phyloP scores from a whole-genome alignment of 2,329 filamentous ascomycete species.

The Aspergillus persii region DNA sequence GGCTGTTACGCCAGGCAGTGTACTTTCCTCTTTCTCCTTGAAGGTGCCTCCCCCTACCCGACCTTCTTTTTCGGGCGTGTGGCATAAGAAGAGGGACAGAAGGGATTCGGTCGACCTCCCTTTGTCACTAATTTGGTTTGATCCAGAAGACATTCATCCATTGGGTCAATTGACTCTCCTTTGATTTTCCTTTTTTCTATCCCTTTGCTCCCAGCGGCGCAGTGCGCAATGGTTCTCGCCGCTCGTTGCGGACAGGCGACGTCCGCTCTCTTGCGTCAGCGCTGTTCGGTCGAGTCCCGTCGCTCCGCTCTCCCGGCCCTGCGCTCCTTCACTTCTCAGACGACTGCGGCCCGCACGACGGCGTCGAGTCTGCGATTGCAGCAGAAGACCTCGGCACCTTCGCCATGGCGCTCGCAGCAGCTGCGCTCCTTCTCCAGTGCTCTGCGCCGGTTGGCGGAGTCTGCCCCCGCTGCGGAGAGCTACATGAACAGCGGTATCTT shows the following conservation, averaged over 20 bases:
- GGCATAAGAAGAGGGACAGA: conserved; percentile 23
- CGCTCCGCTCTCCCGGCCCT: conserved; percentile 32
- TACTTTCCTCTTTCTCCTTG: background rate
- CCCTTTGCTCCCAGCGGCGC: conserved; percentile 23
- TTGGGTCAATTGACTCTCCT: conserved; percentile 16
- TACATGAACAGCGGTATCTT: conserved; percentile 87
- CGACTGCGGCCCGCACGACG: conserved; percentile 29
- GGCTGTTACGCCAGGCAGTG: conserved; percentile 12
- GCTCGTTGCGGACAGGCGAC: conserved; percentile 46
- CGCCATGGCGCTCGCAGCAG: conserved; percentile 41
- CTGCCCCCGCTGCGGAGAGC: conserved; percentile 76
- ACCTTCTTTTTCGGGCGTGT: conserved; percentile 14
- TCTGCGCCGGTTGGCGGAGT: conserved; percentile 40
- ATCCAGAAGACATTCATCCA: conserved; percentile 5
- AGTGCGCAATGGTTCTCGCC: conserved; percentile 45
- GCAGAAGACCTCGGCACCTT: conserved; percentile 29
- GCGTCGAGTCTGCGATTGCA: conserved; percentile 36
- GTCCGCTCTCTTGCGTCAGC: conserved; percentile 41
- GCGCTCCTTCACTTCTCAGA: conserved; percentile 40
- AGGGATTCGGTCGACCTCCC: conserved; percentile 11
- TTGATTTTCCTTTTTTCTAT: conserved; percentile 5
- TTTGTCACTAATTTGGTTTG: background rate
- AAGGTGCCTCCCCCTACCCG: conserved; percentile 13
- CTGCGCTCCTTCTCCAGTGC: conserved; percentile 44
- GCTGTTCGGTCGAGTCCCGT: conserved; percentile 39